phyloP scores from a whole-genome alignment of 192 early-diverging fungal species.

The Thamnidium elegans region DNA sequence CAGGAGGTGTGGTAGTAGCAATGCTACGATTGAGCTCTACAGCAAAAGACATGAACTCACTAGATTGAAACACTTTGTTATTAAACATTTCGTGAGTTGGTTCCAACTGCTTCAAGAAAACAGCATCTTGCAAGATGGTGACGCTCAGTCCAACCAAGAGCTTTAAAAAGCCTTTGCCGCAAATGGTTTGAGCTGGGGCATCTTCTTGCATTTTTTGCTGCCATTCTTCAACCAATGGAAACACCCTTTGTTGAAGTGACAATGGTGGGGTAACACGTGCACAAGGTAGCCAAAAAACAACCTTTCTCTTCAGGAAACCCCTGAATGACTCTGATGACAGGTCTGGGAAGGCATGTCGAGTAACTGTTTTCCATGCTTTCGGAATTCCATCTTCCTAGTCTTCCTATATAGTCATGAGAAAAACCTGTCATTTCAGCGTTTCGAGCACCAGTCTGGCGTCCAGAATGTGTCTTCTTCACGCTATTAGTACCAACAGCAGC shows the following conservation, averaged over 20 bases:
- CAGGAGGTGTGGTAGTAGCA: background rate
- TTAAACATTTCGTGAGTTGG: background rate
- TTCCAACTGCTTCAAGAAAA: background rate
- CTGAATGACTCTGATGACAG: background rate
- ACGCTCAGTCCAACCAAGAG: background rate
- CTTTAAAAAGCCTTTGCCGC: background rate
- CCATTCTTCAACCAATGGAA: conserved; percentile 2
- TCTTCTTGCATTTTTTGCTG: background rate
- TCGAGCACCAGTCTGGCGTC: too few species aligned
- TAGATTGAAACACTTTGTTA: background rate
- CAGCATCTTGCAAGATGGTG: conserved; percentile 12
- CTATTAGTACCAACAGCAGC: too few species aligned
- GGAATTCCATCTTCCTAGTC: background rate
- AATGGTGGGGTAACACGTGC: background rate
- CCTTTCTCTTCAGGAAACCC: conserved; percentile 2
- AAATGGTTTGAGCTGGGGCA: background rate
- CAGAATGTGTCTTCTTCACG: too few species aligned
- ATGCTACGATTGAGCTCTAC: background rate
- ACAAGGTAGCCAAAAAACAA: background rate
- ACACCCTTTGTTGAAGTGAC: background rate
- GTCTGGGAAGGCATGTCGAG: background rate
- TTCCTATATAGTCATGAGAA: background rate
- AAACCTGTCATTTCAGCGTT: background rate
- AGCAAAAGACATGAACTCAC: background rate
- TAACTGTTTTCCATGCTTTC: conserved; percentile 5